A percentile compares a stretch with the other conserved stretches of the same genome.
phyloP scores from a whole-genome alignment of 306 rosid genomes.

The Vigna trinervia region DNA sequence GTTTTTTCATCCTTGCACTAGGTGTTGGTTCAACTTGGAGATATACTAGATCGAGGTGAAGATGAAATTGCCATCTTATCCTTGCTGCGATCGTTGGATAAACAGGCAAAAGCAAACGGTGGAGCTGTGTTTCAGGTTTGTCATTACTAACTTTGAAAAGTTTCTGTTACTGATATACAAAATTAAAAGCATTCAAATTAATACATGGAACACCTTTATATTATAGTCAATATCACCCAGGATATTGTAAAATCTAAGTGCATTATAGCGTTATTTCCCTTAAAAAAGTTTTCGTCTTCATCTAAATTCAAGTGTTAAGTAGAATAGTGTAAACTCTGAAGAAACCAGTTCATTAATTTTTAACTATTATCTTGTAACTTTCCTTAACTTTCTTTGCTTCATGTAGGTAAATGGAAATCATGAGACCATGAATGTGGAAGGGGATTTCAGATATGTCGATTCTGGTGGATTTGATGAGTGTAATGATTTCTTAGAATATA shows the following conservation, averaged over 20 bases:
- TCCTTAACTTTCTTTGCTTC: constrained; percentile 21
- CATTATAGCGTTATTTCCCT: background rate
- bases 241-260: constrained; percentile 10
- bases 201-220: background rate
- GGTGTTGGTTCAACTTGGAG: constrained; percentile 97
- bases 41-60: constrained; percentile 93
- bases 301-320: background rate
- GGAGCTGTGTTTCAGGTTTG: constrained; percentile 98
- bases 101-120: constrained; percentile 81
- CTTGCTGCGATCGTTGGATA: constrained; percentile 79
- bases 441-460: constrained; percentile 89
- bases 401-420: constrained; percentile 91
- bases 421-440: constrained; percentile 96
- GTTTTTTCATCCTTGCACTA: constrained; percentile 30
- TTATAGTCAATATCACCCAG: background rate
- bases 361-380: background rate
- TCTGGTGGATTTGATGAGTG: constrained; percentile 87
- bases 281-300: background rate
- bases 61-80: constrained; percentile 96
- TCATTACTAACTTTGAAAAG: constrained; percentile 40
- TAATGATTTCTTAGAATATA: constrained; percentile 74
- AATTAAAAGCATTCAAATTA: constrained; percentile 14
- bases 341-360: background rate
- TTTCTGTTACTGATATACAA: background rate
- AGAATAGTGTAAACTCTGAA: constrained; percentile 18